Percentiles rank a stretch among this genome's conserved stretches.
Evolutionary conservation across 2,329 filamentous ascomycete genomes (phyloP).

Genomic region (Catunica adiposa): DNA sequence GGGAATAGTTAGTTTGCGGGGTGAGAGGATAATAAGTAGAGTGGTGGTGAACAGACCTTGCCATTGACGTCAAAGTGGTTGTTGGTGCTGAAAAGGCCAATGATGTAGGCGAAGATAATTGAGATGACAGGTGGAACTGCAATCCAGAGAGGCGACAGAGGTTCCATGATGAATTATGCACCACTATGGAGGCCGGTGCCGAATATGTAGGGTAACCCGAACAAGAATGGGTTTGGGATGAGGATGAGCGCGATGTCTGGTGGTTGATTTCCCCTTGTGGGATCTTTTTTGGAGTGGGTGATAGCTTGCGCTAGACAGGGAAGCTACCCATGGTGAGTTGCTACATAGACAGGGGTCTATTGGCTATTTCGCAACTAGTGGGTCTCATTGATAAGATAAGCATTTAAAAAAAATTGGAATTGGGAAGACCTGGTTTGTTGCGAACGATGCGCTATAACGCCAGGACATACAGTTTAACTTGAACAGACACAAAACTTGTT

Average conservation of each 20-base stretch:
- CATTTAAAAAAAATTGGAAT: neutral
- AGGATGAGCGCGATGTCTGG: neutral
- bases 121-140: constrained; percentile 20
- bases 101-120: constrained; percentile 27
- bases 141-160: constrained; percentile 16
- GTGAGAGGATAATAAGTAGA: neutral
- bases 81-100: constrained; percentile 47
- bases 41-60: constrained; percentile 38
- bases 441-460: neutral
- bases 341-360: neutral
- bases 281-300: neutral
- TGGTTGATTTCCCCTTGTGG: neutral
- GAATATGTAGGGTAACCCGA: neutral
- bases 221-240: neutral
- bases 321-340: neutral
- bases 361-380: neutral
- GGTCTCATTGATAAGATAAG: constrained; percentile 10
- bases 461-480: neutral
- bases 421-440: neutral
- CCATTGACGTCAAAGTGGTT: constrained; percentile 74
- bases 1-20: constrained; percentile 5
- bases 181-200: neutral
- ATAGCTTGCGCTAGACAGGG: neutral
- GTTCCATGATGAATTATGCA: constrained; percentile 4
- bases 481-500: neutral